Base-by-base conservation (phyloP, 179 eudicot species). In the Heliamphora pulchella region DNA sequence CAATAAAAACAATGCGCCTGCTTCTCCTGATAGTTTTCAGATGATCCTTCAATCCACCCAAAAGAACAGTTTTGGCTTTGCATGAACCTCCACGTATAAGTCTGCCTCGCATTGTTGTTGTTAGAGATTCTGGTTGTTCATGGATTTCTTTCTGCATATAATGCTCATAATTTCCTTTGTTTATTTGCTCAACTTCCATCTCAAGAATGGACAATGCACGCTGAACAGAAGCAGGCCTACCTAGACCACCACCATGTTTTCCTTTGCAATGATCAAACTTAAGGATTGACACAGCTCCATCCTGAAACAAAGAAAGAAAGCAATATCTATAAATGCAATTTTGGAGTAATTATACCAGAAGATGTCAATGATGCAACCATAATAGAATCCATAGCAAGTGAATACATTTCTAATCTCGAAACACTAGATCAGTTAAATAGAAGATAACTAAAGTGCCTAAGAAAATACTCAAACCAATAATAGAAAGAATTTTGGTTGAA, bases 101-200 rank as follows among this genome's bases (percentile, higher is more conserved):
- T 85, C 97, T 88, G 77, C 99, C 98, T 76, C 97, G 83, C 99
- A 96, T 94, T 74, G 98, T 94, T 43, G 99, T 96, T 69, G 84
- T 94, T 65, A 94, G 80, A 47, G 99, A 96, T 83, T 94, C 94
- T 41, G 97, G 96, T 77, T 96, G 99, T 67, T 96, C 98, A 47
- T 96, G 99, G 76, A 96, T 94, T 80, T 96, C 99, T 81, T 96
- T 96, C 85, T 96, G 98, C 99, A 96, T 92, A 82, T 94, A 92
- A 78, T 96, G 98, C 82, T 96, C 92, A 67, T 94, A 96, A 51
- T 89, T 92, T 80, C 99, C 98, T 90, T 96, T 96, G 78, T 91
- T 94, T 81, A 96, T 96, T 87, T 96, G 99, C 79, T 96, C 96
- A 81, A 96, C 99, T 86, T 96, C 99, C 99, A 96, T 96, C 84